Conservation (phyloP, 345 rosid species). For the Gossypioides kirkii region DNA sequence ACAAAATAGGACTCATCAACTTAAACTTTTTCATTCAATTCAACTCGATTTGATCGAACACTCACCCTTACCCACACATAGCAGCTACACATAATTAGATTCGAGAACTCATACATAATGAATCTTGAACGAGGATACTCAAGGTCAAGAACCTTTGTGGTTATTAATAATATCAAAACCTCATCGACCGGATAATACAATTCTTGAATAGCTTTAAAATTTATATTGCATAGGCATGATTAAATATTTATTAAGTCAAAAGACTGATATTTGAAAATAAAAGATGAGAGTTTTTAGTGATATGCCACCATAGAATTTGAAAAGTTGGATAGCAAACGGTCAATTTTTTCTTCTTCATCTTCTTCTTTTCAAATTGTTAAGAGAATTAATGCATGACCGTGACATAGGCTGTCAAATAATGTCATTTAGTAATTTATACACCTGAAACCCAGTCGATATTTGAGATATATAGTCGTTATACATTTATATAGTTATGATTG, state of each 20-base stretch:
- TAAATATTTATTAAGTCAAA: not conserved
- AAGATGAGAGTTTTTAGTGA: not conserved
- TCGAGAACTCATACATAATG: too few species aligned
- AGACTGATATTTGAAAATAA: not conserved
- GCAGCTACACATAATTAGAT: too few species aligned
- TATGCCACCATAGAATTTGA: not conserved
- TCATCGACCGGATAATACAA: too few species aligned
- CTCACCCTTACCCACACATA: too few species aligned
- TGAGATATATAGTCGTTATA: not conserved
- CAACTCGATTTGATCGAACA: too few species aligned
- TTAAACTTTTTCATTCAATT: fast-evolving
- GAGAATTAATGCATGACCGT: not conserved
- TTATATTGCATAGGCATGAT: not conserved
- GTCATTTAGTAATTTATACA: not conserved
- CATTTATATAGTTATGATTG: too few species aligned
- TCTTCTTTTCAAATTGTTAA: not conserved
- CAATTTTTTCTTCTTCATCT: not conserved
- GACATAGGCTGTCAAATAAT: not conserved
- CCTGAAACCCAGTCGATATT: not conserved
- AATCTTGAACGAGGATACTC: too few species aligned
- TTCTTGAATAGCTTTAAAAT: too few species aligned
- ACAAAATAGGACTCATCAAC: too few species aligned
- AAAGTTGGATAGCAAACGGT: not conserved
- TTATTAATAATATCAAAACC: too few species aligned
- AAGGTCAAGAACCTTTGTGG: too few species aligned